phyloP scores from a whole-genome alignment of 257 asterid genomes.

The Solanum appendiculatum region DNA sequence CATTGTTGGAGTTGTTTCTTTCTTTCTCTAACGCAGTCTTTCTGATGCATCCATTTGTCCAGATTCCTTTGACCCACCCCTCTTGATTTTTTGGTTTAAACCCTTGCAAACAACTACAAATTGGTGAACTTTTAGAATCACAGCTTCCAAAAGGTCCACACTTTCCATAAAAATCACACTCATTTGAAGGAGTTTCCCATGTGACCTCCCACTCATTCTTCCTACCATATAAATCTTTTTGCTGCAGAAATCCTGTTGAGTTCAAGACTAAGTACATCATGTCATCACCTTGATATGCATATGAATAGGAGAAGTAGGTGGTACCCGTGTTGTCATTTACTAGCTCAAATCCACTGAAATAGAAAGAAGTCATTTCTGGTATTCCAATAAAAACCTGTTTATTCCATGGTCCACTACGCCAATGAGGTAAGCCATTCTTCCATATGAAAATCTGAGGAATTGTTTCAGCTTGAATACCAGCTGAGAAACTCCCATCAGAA shows the following conservation, averaged over 20 bases:
- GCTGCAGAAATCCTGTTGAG: slow-evolving; percentile 8
- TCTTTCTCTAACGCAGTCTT: slow-evolving; percentile 14
- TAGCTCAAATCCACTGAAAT: not conserved
- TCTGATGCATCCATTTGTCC: slow-evolving; percentile 39
- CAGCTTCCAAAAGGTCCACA: slow-evolving; percentile 35
- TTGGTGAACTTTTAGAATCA: slow-evolving; percentile 6
- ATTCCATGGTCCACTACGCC: slow-evolving; percentile 46
- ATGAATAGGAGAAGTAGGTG: not conserved
- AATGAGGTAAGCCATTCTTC: slow-evolving; percentile 12
- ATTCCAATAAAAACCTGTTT: slow-evolving; percentile 11
- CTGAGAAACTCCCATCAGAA: slow-evolving; percentile 28
- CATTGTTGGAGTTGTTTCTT: slow-evolving; percentile 8
- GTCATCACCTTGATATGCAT: not conserved
- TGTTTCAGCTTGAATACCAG: slow-evolving; percentile 1
- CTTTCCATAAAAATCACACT: slow-evolving; percentile 22
- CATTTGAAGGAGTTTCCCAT: slow-evolving; percentile 4
- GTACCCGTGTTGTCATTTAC: not conserved
- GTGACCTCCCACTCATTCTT: slow-evolving; percentile 5
- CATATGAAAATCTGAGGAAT: slow-evolving; percentile 25
- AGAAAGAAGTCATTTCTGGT: not conserved
- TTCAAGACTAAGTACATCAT: not conserved
- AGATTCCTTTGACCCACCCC: slow-evolving; percentile 34
- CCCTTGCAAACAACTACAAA: slow-evolving; percentile 26
- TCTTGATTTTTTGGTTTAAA: slow-evolving; percentile 15
- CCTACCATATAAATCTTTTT: slow-evolving; percentile 8